phyloP scores from a whole-genome alignment of 1,139 yeast genomes.

The Yamadazyma spencermartinsiae region DNA sequence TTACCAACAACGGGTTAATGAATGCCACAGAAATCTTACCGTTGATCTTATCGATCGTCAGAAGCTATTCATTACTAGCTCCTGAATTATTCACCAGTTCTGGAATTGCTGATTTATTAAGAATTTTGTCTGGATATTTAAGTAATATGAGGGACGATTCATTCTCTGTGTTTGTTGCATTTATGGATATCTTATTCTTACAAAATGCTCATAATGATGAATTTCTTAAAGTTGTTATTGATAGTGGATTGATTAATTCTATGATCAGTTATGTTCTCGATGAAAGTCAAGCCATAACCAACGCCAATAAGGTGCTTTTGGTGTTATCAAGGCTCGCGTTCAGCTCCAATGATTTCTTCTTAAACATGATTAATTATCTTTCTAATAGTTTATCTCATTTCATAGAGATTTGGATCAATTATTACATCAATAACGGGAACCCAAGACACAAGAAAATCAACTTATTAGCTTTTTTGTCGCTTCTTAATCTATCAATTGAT shows the following conservation, averaged over 20 bases:
- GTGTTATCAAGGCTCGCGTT: constrained; percentile 56
- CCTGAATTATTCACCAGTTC: constrained; percentile 46
- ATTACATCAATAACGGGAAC: constrained; percentile 56
- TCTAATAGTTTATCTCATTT: constrained; percentile 26
- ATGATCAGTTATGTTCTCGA: constrained; percentile 49
- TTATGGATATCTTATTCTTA: constrained; percentile 57
- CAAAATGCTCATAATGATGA: constrained; percentile 21
- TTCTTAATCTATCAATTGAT: constrained; percentile 28
- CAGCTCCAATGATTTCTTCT: constrained; percentile 46
- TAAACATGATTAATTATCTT: constrained; percentile 35
- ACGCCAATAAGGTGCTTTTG: constrained; percentile 51
- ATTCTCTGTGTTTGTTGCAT: constrained; percentile 53
- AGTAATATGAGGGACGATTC: constrained; percentile 71
- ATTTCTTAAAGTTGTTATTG: constrained; percentile 37
- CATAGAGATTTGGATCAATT: constrained; percentile 34
- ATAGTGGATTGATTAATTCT: constrained; percentile 48
- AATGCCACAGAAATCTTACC: constrained; percentile 80
- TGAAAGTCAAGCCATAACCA: constrained; percentile 49
- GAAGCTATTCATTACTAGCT: constrained; percentile 68
- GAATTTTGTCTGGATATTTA: constrained; percentile 56
- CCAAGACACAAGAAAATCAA: constrained; percentile 68
- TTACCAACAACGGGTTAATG: constrained; percentile 50
- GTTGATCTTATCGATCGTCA: constrained; percentile 61
- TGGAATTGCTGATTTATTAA: constrained; percentile 43
- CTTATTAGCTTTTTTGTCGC: constrained; percentile 57